Conservation (phyloP, 129 eudicot genomes). For the Glebionis coronaria region DNA sequence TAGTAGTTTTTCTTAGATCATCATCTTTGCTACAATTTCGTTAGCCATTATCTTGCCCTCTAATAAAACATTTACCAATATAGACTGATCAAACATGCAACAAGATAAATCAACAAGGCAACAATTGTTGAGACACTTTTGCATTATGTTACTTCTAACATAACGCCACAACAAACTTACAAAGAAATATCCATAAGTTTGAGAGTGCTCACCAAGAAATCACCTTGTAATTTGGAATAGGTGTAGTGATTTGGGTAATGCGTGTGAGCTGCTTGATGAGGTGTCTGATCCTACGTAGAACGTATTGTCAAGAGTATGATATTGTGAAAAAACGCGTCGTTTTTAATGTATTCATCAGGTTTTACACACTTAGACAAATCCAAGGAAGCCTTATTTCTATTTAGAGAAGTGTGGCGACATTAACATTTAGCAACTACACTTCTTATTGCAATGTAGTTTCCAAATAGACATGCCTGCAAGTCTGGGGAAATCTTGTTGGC, state of each 20-base stretch:
- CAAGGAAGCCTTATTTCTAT: slow-evolving; percentile 54
- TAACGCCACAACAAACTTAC: slow-evolving; percentile 70
- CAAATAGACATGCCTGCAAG: slow-evolving; percentile 71
- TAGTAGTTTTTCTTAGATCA: slow-evolving; percentile 28
- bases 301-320: slow-evolving; percentile 28
- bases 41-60: slow-evolving; percentile 23
- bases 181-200: slow-evolving; percentile 61
- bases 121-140: slow-evolving; percentile 51
- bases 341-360: slow-evolving; percentile 67
- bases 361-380: slow-evolving; percentile 40
- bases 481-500: slow-evolving; percentile 54
- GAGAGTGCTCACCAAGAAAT: slow-evolving; percentile 42
- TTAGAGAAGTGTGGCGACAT: slow-evolving; percentile 51
- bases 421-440: slow-evolving; percentile 60
- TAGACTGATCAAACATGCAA: slow-evolving; percentile 39
- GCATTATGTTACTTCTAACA: slow-evolving; percentile 74
- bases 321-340: slow-evolving; percentile 52
- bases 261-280: slow-evolving; percentile 1
- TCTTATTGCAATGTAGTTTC: slow-evolving; percentile 48
- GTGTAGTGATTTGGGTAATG: no score
- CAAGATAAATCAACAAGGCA: slow-evolving; percentile 43
- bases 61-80: slow-evolving; percentile 1
- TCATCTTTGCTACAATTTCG: slow-evolving; percentile 7
- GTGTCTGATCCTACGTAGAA: slow-evolving; percentile 47
- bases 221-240: slow-evolving; percentile 69